Evolutionary conservation across 768 basidiomycete species (phyloP).

Genomic region (Cyclocybe cylindracea): DNA sequence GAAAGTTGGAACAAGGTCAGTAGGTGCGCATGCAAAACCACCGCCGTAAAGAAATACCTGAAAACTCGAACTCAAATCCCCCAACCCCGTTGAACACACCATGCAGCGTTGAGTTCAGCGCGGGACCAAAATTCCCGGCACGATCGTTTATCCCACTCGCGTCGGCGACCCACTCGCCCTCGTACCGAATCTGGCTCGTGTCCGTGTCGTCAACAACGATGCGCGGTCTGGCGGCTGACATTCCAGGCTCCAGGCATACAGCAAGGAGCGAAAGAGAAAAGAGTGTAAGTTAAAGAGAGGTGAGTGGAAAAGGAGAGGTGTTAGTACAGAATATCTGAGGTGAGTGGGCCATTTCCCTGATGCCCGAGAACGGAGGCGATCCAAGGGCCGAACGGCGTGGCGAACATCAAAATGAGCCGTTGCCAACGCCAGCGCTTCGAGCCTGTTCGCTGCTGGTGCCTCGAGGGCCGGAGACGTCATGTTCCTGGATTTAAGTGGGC

Average conservation of each 20-base stretch:
- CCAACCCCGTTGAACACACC: conserved; percentile 14
- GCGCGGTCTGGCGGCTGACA: conserved; percentile 5
- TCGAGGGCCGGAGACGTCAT: too few relatives aligned
- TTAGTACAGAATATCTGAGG: neutral
- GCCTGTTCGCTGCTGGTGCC: too few relatives aligned
- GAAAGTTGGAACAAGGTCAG: neutral
- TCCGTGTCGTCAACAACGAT: conserved; percentile 25
- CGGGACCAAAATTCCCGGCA: conserved; percentile 21
- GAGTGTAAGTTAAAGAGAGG: neutral
- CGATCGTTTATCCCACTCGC: conserved; percentile 7
- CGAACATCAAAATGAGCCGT: too few relatives aligned
- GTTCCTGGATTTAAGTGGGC: too few relatives aligned
- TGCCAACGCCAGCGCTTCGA: too few relatives aligned
- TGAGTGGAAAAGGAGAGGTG: neutral
- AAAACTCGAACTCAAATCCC: conserved; percentile 18
- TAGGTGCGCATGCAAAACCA: neutral
- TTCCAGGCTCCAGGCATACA: neutral
- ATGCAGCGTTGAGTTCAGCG: conserved; percentile 19
- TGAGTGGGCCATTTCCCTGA: too few relatives aligned
- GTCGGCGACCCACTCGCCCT: conserved; percentile 12
- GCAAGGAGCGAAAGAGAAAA: neutral
- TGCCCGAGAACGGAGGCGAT: too few relatives aligned
- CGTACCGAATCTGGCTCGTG: conserved; percentile 16
- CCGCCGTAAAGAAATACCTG: conserved; percentile 9
- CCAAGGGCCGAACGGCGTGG: too few relatives aligned